These are phyloP conservation scores for Pachysolen tannophilus DNA, from an alignment of 805 yeast species.

Conservation along the genomic window DNA sequence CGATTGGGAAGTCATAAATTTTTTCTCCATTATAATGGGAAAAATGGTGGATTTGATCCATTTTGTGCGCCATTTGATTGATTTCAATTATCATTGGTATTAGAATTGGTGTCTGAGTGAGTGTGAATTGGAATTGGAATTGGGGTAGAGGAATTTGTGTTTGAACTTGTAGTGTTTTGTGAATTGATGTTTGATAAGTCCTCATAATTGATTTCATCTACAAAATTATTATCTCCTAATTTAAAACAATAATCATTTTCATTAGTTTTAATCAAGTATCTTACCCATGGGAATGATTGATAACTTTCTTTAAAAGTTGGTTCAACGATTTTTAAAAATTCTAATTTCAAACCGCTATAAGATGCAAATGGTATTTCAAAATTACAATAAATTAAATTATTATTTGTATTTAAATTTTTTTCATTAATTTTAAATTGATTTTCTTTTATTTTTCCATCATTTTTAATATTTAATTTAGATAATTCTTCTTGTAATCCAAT, in stretches of 20 bases:
- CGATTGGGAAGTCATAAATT: no score
- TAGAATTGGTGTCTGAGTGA: no score
- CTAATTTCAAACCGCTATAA: constrained; percentile 59
- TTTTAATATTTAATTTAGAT: constrained; percentile 28
- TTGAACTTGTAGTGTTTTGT: no score
- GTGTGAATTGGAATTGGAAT: no score
- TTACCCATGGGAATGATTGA: constrained; percentile 71
- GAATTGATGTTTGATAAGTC: no score
- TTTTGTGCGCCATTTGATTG: no score
- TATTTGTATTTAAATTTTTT: constrained; percentile 1
- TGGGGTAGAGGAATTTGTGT: no score
- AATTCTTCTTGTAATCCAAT: constrained; percentile 23
- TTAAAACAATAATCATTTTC: constrained; percentile 22
- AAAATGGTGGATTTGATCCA: no score
- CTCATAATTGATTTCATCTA: constrained; percentile 4
- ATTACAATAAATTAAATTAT: constrained; percentile 33
- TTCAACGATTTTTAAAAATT: constrained; percentile 60
- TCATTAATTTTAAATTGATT: constrained; percentile 5
- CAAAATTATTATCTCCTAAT: constrained; percentile 10
- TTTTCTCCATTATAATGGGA: no score
- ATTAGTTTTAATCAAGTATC: constrained; percentile 42
- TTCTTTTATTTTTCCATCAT: not conserved
- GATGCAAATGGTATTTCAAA: constrained; percentile 61
- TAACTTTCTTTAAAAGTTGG: constrained; percentile 47
- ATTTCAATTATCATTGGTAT: no score